Evolutionary conservation across 2,329 filamentous ascomycete species (phyloP), one percentile per base, ranked within the genome.

Genomic region (Trichoderma atrobrunneum): DNA sequence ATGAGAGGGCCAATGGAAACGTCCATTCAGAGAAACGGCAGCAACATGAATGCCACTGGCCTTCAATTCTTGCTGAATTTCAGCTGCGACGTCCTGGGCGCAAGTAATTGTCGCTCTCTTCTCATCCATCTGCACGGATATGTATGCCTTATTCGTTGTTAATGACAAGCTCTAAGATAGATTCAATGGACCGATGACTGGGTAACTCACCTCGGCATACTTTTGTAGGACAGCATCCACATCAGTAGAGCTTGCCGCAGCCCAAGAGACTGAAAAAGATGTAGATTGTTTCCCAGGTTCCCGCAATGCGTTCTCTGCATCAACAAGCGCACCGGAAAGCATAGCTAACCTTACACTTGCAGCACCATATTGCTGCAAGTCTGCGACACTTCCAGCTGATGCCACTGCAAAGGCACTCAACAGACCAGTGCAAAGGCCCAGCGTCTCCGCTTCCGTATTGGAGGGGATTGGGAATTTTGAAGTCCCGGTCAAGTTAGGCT

Each of bases 241-340:
- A 24, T 56, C 62, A 24, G 54, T 34, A 18, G 80, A 75, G 72
- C 78, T 76, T 0, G 82, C 76, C 1, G 34, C 83, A 80, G 0
- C 82, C 81, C 14, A 81, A 70, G 7, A 84, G 81, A 54, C 74
- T 78, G n/a, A 85, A 64, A 1, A 84, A 67, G 0, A 84, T 36
- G 34, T 36, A 16, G 34, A 36, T 16, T 36, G 34, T 36, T 36
- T 16, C 6, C 34, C 34, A 83, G 1, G 79, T 79, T 43, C 84
- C 85, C 66, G 84, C 80, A 34, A 64, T 14, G 54, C 24, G 30
- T 30, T 34, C 16, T 32, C 68, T 12, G 11, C 28, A 30, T 67
- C 62, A 26, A 30, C 32, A 16, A 39, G 62, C 1, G 48, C 56
- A 26, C 61, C 63, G 14, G 34, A 36, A 16, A 36, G 34, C 34